Evolutionary conservation across 352 stramenopile genomes (phyloP), one percentile per base, ranked within the genome.

Genomic region (Plasmopara muralis): DNA sequence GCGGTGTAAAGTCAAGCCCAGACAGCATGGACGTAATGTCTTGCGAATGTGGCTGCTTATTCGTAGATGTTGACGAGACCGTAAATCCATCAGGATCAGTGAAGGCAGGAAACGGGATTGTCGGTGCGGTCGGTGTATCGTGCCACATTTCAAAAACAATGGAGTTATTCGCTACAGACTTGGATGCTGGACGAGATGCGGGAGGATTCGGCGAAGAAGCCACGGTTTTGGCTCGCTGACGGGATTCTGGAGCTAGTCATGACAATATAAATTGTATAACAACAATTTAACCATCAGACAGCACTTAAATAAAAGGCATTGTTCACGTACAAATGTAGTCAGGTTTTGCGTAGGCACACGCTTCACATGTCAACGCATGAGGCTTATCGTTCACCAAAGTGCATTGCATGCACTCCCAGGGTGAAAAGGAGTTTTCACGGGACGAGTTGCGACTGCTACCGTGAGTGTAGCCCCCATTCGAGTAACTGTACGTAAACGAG

Each of bases 341-440:
- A 13, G 81, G 78, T 53, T 85, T 88, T 14, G 76, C 59, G 6
- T 73, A 55, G 0, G 77, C 81, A 14, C 81, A 91, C 2, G 78
- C 81, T 51, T 91, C 81, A 43, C 81, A 91, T 12, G 88, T 72
- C 5, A 76, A 77, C 13, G 81, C 81, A 0, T 85, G 63, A 3
- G 70, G 69, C 48, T 91, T 91, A 6, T 88, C 75, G 48, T 91
- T 91, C 43, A 91, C 70, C 33, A 91, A 70, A 37, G 78, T 91
- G 58, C 81, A 91, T 31, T 60, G 66, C 25, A 72, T 62, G 52
- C 81, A 91, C 33, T 87, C 68, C 81, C 81, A 91, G 2, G 77
- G 74, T 13, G 62, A 68, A 46, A 89, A 89, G 0, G 71, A 89
- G 41, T 51, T 74, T 10, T 80, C 64, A 16, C 73, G 72, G 1